Evolutionary conservation across 2,329 filamentous ascomycete species (phyloP).

Genomic region (Xenosphaeropsis pyriputrescens): DNA sequence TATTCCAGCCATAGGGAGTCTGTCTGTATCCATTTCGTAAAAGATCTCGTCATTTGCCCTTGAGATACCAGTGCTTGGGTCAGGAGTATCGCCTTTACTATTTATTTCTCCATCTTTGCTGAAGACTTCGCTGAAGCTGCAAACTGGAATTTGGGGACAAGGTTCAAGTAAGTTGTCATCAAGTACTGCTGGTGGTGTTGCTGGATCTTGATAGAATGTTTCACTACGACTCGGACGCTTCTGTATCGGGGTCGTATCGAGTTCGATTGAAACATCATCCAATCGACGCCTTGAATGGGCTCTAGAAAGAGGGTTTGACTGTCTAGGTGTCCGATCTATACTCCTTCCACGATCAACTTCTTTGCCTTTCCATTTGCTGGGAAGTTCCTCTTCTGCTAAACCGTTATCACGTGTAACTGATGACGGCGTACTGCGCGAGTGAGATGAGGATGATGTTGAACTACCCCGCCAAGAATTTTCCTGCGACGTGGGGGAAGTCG

Average conservation of each 20-base stretch:
- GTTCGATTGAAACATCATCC: constrained; percentile 10
- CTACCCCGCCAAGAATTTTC: too few species aligned
- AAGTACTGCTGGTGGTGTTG: constrained; percentile 11
- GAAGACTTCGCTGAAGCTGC: constrained; percentile 10
- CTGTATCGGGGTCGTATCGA: constrained; percentile 10
- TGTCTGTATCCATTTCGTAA: too few species aligned
- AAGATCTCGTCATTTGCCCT: neutral
- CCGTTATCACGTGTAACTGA: neutral
- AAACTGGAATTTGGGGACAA: constrained; percentile 9
- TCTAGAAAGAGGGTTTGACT: constrained; percentile 10
- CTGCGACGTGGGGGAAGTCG: too few species aligned
- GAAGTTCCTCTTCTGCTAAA: neutral
- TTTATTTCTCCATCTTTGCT: neutral
- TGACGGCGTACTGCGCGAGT: neutral
- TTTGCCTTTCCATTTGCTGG: constrained; percentile 5
- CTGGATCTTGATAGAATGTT: constrained; percentile 14
- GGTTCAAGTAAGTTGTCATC: constrained; percentile 17
- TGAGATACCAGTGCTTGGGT: neutral
- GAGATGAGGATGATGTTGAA: too few species aligned
- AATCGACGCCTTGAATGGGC: constrained; percentile 11
- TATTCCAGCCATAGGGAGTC: too few species aligned
- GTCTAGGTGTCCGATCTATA: constrained; percentile 7
- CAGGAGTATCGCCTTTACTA: constrained; percentile 42
- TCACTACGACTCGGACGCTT: constrained; percentile 13
- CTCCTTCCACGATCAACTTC: constrained; percentile 11